phyloP scores from a whole-genome alignment of 1,139 yeast genomes.

The Yamadazyma sp. region DNA sequence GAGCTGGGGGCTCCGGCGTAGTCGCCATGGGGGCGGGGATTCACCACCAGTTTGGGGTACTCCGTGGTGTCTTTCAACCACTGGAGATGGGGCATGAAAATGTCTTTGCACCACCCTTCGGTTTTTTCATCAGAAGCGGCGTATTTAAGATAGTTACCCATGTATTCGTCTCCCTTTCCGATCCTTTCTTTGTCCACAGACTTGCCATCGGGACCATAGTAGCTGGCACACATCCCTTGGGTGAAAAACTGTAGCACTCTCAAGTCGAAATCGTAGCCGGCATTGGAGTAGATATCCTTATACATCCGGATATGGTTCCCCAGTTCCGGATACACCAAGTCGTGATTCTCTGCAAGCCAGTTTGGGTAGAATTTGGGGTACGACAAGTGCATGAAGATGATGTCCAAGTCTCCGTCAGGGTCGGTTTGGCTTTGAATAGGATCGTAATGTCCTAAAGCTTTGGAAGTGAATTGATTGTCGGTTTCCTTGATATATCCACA shows the following conservation, averaged over 20 bases:
- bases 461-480: conserved; percentile 41
- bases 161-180: conserved; percentile 25
- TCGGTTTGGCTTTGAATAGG: conserved; percentile 33
- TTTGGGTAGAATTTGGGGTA: conserved; percentile 62
- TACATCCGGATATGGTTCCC: conserved; percentile 50
- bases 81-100: conserved; percentile 39
- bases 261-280: conserved; percentile 56
- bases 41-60: conserved; percentile 15
- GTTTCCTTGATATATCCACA: conserved; percentile 49
- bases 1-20: background rate
- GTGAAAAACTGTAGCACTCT: conserved; percentile 37
- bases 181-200: conserved; percentile 28
- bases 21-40: conserved; percentile 11
- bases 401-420: conserved; percentile 22
- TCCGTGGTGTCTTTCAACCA: conserved; percentile 38
- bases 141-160: conserved; percentile 35
- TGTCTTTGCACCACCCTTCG: conserved; percentile 32
- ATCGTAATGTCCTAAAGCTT: conserved; percentile 63
- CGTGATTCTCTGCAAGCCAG: conserved; percentile 47
- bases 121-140: conserved; percentile 24
- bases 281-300: conserved; percentile 35
- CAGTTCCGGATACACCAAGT: conserved; percentile 36
- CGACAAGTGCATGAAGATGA: conserved; percentile 60
- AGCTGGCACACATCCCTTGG: conserved; percentile 39
- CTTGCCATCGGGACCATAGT: conserved; percentile 30